Percentiles rank a stretch among this genome's conserved stretches.
Conservation (phyloP, 2,329 filamentous ascomycete genomes). For the Trichoderma asperellum region DNA sequence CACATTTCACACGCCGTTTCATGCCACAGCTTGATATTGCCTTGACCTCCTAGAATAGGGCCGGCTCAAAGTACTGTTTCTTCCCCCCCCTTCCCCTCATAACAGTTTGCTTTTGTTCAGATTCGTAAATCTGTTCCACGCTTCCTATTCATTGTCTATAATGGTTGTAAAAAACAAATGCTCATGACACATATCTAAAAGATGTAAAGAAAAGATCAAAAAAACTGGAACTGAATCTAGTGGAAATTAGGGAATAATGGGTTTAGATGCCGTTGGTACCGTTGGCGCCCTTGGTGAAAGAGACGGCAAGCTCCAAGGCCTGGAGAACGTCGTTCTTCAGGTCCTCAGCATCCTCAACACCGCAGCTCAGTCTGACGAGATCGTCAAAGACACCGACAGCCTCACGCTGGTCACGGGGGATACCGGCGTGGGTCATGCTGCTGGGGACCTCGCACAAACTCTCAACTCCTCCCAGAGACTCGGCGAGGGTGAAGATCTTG, state of each 20-base stretch:
- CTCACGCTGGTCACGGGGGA: constrained; percentile 87
- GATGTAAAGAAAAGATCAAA: neutral
- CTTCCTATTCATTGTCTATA: constrained; percentile 19
- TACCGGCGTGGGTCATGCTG: constrained; percentile 96
- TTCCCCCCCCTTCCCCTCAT: neutral
- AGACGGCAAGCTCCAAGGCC: constrained; percentile 77
- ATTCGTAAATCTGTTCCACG: constrained; percentile 11
- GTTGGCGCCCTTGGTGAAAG: constrained; percentile 38
- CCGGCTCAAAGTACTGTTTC: neutral
- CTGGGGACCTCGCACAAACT: constrained; percentile 88
- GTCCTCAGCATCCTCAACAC: constrained; percentile 88
- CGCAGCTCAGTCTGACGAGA: constrained; percentile 89
- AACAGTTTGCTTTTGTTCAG: neutral
- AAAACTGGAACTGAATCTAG: neutral
- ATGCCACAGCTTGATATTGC: constrained; percentile 1
- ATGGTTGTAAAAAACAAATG: constrained; percentile 18
- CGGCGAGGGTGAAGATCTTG: constrained; percentile 88
- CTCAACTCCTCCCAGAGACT: constrained; percentile 91
- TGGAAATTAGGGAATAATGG: neutral
- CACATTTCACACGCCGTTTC: constrained; percentile 13
- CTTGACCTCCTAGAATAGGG: neutral
- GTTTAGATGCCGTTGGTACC: constrained; percentile 28
- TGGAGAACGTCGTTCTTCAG: constrained; percentile 79
- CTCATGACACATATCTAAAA: constrained; percentile 9
- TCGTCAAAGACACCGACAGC: constrained; percentile 94